Evolutionary conservation across 2,329 filamentous ascomycete genomes (phyloP), one percentile per base, ranked within the genome.

Genomic region (Pseudogymnoascus sp.): DNA sequence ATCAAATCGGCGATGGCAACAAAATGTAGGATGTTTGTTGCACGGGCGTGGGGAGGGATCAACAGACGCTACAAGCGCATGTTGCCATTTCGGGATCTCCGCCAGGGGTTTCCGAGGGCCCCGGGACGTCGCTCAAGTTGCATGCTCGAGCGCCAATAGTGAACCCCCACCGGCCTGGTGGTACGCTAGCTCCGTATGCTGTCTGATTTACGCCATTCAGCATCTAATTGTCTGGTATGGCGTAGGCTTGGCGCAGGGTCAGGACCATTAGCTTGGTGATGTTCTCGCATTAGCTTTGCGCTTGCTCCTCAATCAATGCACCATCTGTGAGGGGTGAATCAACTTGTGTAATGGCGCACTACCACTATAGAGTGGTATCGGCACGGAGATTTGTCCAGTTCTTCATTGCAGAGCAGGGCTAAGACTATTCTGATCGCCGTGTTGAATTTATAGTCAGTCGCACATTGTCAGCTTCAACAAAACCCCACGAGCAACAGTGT

Each of bases 31-130:
- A 55, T 55, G n/a, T 3, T 55, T 55, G n/a, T 3, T 55, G n/a
- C 48, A 33, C 33, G 48, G 29, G 48, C 27, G 17, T 33, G 48
- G 48, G 27, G 21, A 27, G 21, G 48, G 48, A 17, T 55, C 27
- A 33, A 55, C 48, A 55, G 48, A 17, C 48, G 48, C 48, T 55
- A 55, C 48, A 55, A 55, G 48, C 48, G 48, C 48, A 55, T n/a
- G n/a, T 29, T 33, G n/a, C 48, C 48, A 55, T 55, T 55, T 55
- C 29, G 48, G 48, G 48, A 55, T 55, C 48, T 12, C 29, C 8
- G 48, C 9, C 27, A 55, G 27, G 48, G 44, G n/a, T 9, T 9
- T 51, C 44, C 44, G 44, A 51, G 1, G 2, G 27, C 29, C 48
- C 48, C 48, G 48, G 48, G 31, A 33, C 27, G 17, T 33, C 27